Percentiles rank a stretch among this genome's conserved stretches.
Conservation (phyloP, 371 early-diverging fungal species). For the Rhizomucor pusillus region DNA sequence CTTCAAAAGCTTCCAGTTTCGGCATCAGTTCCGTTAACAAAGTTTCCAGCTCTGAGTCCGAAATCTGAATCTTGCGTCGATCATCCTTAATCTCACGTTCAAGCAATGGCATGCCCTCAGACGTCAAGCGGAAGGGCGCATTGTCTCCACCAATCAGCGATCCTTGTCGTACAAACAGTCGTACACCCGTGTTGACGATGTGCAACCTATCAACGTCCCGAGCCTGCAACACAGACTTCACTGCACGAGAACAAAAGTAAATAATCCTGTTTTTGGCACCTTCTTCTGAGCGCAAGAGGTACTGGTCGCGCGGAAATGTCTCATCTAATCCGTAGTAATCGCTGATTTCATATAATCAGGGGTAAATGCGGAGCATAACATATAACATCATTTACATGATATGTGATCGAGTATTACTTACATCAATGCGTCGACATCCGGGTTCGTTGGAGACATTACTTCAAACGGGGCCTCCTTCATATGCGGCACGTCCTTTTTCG, state of each 20-base stretch:
- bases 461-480: constrained; percentile 78
- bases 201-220: constrained; percentile 67
- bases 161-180: constrained; percentile 77
- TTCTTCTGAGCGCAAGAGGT: constrained; percentile 77
- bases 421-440: constrained; percentile 57
- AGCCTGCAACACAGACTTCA: constrained; percentile 69
- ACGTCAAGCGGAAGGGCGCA: constrained; percentile 74
- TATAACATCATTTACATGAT: not conserved
- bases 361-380: not conserved
- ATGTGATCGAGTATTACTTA: constrained; percentile 13
- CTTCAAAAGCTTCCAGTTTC: constrained; percentile 43
- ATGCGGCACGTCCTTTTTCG: constrained; percentile 48
- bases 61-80: constrained; percentile 52
- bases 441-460: constrained; percentile 55
- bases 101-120: constrained; percentile 76
- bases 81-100: constrained; percentile 52
- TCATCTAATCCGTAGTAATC: constrained; percentile 70
- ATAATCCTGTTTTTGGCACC: constrained; percentile 68
- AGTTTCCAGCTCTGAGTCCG: constrained; percentile 47
- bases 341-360: constrained; percentile 17
- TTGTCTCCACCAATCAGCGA: constrained; percentile 43
- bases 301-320: constrained; percentile 75
- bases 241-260: constrained; percentile 77
- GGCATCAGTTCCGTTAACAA: constrained; percentile 66
- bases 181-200: constrained; percentile 89